Conservation (phyloP, 1,284 basidiomycete genomes). For the Agaricales sp. region DNA sequence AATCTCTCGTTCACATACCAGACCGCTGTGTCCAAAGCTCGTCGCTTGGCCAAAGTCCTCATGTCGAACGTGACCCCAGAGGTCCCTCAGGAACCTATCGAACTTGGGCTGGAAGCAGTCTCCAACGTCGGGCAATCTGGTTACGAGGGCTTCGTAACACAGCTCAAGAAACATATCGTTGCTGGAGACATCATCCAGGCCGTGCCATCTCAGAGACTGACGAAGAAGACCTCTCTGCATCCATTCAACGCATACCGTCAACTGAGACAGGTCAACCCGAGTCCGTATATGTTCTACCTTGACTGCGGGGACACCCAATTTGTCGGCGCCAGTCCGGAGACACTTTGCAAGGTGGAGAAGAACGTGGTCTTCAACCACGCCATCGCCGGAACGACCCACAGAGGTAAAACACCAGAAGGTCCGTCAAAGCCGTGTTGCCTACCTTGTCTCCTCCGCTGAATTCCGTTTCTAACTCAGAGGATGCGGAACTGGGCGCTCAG, state of each 20-base stretch:
- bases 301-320: slow-evolving; percentile 90
- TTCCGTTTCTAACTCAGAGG: slow-evolving; percentile 49
- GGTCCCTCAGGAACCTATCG: slow-evolving; percentile 57
- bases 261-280: slow-evolving; percentile 90
- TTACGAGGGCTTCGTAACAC: slow-evolving; percentile 89
- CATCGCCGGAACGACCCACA: slow-evolving; percentile 90
- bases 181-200: slow-evolving; percentile 99
- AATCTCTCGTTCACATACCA: slow-evolving; percentile 76
- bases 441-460: slow-evolving; percentile 8
- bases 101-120: slow-evolving; percentile 59
- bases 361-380: slow-evolving; percentile 96
- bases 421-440: slow-evolving; percentile 15
- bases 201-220: slow-evolving; percentile 88
- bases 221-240: slow-evolving; percentile 80
- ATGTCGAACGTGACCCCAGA: slow-evolving; percentile 51
- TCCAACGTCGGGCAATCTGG: slow-evolving; percentile 94
- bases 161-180: slow-evolving; percentile 88
- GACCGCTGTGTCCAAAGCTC: slow-evolving; percentile 72
- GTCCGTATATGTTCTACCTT: slow-evolving; percentile 99
- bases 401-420: slow-evolving; percentile 84
- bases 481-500: slow-evolving; percentile 65
- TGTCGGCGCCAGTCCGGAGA: slow-evolving; percentile 96
- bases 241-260: slow-evolving; percentile 97
- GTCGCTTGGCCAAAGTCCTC: slow-evolving; percentile 62
- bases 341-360: slow-evolving; percentile 90